Base-by-base conservation (phyloP, 2,329 filamentous ascomycete genomes). In the Colletotrichum karsti region DNA sequence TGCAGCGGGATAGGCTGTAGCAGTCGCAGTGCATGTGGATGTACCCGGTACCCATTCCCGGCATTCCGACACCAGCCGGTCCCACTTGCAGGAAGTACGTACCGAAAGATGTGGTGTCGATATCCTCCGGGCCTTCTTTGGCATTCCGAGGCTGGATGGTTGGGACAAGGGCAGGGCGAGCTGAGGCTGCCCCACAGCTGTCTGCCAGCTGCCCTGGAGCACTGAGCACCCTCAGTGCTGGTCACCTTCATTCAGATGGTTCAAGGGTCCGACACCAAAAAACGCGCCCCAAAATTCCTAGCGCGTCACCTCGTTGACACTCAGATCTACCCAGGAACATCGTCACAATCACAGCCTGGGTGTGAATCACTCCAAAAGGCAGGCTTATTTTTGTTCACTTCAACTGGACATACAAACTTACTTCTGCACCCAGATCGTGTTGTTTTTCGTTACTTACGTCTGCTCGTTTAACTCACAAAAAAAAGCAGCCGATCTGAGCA, bases 1-100 rank as follows among this genome's bases (percentile, higher is more conserved):
- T 68, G 54, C 60, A 54, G 60, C n/a, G n/a, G n/a, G n/a, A n/a
- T n/a, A n/a, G n/a, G n/a, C n/a, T n/a, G n/a, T 20, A 30, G 30
- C 18, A 54, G 60, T 58, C 44, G 24, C 65, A 64, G 20, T 39
- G 24, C 60, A 59, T 53, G 60, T 68, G 65, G 60, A 64, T 54
- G 44, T 64, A 61, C 46, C 60, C 30, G 39, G 64, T 64, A 67
- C 46, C 53, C 30, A 35, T 64, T n/a, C n/a, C n/a, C n/a, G n/a
- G n/a, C n/a, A n/a, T n/a, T 46, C 58, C 59, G 53, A 57, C 30
- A 57, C 20, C 28, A 56, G 18, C 39, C 24, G 24, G 57, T 50
- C 15, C 63, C 63, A 67, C 63, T 20, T 41, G 5, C 35, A 44
- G 8, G 37, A 30, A 24, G 18, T 42, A 54, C 46, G n/a, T 44